Evolutionary conservation across 768 basidiomycete species (phyloP), one percentile per base, ranked within the genome.

Genomic region (Lactarius indigo): DNA sequence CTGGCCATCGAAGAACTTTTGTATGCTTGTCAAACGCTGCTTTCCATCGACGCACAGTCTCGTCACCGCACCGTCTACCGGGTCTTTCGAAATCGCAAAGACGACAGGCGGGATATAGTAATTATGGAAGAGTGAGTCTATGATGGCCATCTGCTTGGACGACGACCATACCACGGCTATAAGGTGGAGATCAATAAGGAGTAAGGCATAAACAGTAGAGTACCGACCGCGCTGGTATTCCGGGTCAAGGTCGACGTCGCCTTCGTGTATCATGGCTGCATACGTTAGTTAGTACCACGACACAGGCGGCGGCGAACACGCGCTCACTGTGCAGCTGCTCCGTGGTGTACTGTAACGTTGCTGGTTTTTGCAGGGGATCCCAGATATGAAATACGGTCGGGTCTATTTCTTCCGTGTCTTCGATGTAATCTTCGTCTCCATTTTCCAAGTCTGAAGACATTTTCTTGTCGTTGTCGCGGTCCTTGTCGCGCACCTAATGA

Each of bases 101-200:
- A 93, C 87, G n/a, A 94, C 81, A 2, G 91, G 89, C 0, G 92
- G 91, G 9, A 94, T 82, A 59, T 91, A 91, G 67, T 87, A 91
- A 71, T 92, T 91, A 50, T 88, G 86, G 64, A 89, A 84, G 8
- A 92, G 81, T 0, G 89, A 90, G 73, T 92, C 91, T 52, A 94
- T 86, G 31, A 94, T 79, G 0, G 85, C 85, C 41, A 87, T 83
- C 74, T 92, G 90, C 75, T 92, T 91, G 1, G 79, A 68, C 63
- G 89, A 85, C 0, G 88, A 82, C 92, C 91, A 93, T 0, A 94
- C 92, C 42, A 92, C 87, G 55, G 86, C 90, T 90, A 9, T 23
- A 17, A 18, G 26, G 60, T 61, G 4, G 30, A 20, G 47, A 31
- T 23, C 30, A 31, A 44, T 17, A 28, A 9, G 13, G 33, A 5